These are phyloP conservation scores for Canna indica DNA, from an alignment of 176 grass and related monocot species.

Conservation along the genomic window DNA sequence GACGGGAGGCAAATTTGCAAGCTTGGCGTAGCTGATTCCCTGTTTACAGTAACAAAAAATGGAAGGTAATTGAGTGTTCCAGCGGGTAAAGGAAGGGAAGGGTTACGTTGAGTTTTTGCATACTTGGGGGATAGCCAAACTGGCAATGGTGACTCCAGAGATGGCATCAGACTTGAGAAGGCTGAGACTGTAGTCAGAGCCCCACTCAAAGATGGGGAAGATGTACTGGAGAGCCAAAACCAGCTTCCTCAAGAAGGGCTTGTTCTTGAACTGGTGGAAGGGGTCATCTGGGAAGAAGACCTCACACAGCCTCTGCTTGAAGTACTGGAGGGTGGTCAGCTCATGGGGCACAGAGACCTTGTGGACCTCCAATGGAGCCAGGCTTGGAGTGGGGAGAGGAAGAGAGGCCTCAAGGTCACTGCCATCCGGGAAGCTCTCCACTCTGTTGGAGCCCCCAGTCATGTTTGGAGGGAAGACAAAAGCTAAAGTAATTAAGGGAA, in stretches of 20 bases:
- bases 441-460: constrained; percentile 25
- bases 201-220: constrained; percentile 96
- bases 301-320: constrained; percentile 59
- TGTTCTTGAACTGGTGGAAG: constrained; percentile 95
- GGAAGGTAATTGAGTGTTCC: background rate
- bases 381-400: background rate
- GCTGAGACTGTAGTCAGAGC: constrained; percentile 49
- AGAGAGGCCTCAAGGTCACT: constrained; percentile 24
- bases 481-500: background rate
- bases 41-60: constrained; percentile 24
- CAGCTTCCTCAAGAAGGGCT: constrained; percentile 45
- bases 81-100: background rate
- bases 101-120: background rate
- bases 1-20: constrained; percentile 93
- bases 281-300: constrained; percentile 99
- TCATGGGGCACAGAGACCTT: constrained; percentile 65
- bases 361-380: constrained; percentile 41
- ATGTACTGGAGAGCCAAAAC: constrained; percentile 75
- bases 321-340: constrained; percentile 29
- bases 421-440: constrained; percentile 52
- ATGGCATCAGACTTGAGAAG: constrained; percentile 88
- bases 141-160: constrained; percentile 97
- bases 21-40: constrained; percentile 99
- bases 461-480: background rate
- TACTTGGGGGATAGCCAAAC: constrained; percentile 94